A percentile compares a stretch with the other conserved stretches of the same genome.
phyloP scores from a whole-genome alignment of 768 basidiomycete genomes.

The Podaxis carcinomalis region DNA sequence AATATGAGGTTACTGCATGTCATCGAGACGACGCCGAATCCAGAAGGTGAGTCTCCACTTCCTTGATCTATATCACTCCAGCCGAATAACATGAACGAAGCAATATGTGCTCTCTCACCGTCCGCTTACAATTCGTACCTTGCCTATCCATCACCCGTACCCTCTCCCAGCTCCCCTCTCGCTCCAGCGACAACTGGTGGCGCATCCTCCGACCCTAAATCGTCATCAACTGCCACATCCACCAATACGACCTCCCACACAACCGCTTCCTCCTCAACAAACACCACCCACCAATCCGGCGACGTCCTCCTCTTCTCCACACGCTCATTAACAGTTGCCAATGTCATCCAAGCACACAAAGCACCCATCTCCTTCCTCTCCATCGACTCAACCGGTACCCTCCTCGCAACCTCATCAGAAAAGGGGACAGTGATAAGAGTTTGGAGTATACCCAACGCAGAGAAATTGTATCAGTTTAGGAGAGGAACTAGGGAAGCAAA shows the following conservation, averaged over 20 bases:
- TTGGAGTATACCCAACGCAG: slow-evolving; percentile 85
- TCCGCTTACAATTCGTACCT: slow-evolving; percentile 91
- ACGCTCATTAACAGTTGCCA: slow-evolving; percentile 83
- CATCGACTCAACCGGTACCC: slow-evolving; percentile 81
- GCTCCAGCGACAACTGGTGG: slow-evolving; percentile 18
- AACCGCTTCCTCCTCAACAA: slow-evolving; percentile 24
- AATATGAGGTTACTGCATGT: slow-evolving; percentile 98
- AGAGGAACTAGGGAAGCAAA: slow-evolving; percentile 82
- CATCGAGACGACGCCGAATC: slow-evolving; percentile 94
- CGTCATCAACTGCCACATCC: not conserved
- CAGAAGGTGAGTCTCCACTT: slow-evolving; percentile 61
- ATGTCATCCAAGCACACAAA: slow-evolving; percentile 98
- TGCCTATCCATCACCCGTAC: slow-evolving; percentile 93
- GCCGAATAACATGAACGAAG: not conserved
- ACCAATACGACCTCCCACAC: not conserved
- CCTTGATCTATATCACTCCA: not conserved
- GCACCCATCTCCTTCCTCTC: slow-evolving; percentile 83
- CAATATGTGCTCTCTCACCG: slow-evolving; percentile 64
- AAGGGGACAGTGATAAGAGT: slow-evolving; percentile 98
- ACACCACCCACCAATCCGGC: slow-evolving; percentile 49
- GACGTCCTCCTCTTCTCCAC: slow-evolving; percentile 97
- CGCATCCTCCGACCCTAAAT: not conserved
- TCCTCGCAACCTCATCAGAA: slow-evolving; percentile 90
- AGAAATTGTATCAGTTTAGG: slow-evolving; percentile 94
- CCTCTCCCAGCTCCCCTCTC: slow-evolving; percentile 68